phyloP scores from a whole-genome alignment of 2,329 filamentous ascomycete genomes.

The Alternaria infectoria region DNA sequence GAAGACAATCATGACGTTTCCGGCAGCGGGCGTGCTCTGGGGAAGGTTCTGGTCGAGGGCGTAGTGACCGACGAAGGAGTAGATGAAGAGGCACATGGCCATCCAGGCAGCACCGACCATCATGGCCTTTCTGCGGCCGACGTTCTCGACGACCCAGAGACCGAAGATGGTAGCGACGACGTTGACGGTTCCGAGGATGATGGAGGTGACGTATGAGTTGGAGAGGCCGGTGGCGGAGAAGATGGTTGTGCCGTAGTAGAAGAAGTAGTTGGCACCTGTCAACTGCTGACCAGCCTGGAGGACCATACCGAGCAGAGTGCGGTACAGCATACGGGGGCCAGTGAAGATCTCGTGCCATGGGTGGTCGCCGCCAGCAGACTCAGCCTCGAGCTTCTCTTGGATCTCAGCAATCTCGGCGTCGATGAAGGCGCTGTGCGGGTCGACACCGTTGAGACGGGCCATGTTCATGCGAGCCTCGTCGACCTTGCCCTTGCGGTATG shows the following conservation, averaged over 20 bases:
- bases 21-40: constrained; percentile 52
- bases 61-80: constrained; percentile 56
- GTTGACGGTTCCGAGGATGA: constrained; percentile 59
- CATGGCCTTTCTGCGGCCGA: constrained; percentile 55
- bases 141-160: constrained; percentile 56
- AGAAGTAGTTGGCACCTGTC: constrained; percentile 64
- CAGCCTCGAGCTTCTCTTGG: constrained; percentile 61
- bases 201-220: constrained; percentile 56
- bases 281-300: constrained; percentile 72
- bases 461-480: constrained; percentile 61
- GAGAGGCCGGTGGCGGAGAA: constrained; percentile 51
- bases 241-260: constrained; percentile 56
- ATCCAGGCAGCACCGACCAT: constrained; percentile 57
- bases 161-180: constrained; percentile 55
- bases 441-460: constrained; percentile 61
- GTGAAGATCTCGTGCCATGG: constrained; percentile 66
- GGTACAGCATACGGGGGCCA: constrained; percentile 70
- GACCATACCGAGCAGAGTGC: constrained; percentile 66
- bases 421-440: constrained; percentile 61
- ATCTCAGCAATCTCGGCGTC: constrained; percentile 62
- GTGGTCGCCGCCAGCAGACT: constrained; percentile 49
- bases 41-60: constrained; percentile 40
- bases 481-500: constrained; percentile 60
- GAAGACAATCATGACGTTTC: constrained; percentile 70
- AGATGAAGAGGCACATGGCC: constrained; percentile 65